Conservation (phyloP, 1,284 basidiomycete species). For the Naganishia liquefaciens region DNA sequence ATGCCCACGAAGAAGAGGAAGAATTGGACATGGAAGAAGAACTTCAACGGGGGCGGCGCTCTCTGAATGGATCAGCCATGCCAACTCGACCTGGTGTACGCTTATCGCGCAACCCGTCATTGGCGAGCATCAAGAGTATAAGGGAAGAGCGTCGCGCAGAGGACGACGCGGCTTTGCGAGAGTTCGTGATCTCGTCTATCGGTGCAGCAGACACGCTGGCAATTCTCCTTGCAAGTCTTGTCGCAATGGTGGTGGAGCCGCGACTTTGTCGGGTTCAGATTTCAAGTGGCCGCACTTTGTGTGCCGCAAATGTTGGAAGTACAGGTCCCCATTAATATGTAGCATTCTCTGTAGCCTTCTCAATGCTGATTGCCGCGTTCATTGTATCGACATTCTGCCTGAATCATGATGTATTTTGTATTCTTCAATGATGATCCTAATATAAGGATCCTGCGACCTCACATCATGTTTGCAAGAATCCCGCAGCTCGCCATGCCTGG, state of each 20-base stretch:
- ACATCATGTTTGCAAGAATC: constrained; percentile 34
- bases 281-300: constrained; percentile 18
- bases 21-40: constrained; percentile 31
- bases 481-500: constrained; percentile 36
- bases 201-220: constrained; percentile 28
- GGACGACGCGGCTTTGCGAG: constrained; percentile 25
- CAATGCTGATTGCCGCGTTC: not conserved
- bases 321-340: constrained; percentile 12
- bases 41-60: constrained; percentile 20
- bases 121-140: constrained; percentile 28
- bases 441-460: not conserved
- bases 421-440: not conserved
- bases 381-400: not conserved
- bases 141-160: constrained; percentile 30
- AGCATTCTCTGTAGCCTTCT: not conserved
- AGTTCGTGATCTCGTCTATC: constrained; percentile 30
- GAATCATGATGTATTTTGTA: not conserved
- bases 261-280: constrained; percentile 20
- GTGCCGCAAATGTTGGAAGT: constrained; percentile 13
- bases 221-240: constrained; percentile 22
- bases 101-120: constrained; percentile 27
- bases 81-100: constrained; percentile 16
- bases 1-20: constrained; percentile 29
- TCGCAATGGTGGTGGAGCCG: constrained; percentile 29
- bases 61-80: not conserved